Evolutionary conservation across 2,329 filamentous ascomycete genomes (phyloP), one percentile per base, ranked within the genome.

Genomic region (Penicillium sp.): DNA sequence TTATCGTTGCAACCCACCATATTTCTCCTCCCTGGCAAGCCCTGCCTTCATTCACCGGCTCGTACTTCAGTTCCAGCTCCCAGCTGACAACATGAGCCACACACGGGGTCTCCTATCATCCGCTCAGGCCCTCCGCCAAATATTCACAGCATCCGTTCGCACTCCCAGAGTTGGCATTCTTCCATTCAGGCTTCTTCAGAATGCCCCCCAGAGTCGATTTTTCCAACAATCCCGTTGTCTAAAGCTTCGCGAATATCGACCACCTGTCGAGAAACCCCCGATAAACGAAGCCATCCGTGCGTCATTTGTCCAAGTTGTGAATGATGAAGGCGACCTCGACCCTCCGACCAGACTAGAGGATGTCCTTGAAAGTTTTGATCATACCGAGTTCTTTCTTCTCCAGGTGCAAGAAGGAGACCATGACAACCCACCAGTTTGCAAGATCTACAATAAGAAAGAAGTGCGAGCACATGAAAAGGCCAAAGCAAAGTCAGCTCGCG

Each of bases 391-490:
- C 51, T 77, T 80, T 56, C 75, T 88, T 1, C 67, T 84, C 2
- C 77, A 81, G 60, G 73, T 87, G 26, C 68, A 69, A 1, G 69
- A 72, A 0, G 69, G 68, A 5, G 54, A 63, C 4, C 62, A 57
- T 17, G 57, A 62, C 49, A 46, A 69, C 60, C 56, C 71, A 75
- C 85, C 90, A 1, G 80, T 92, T 33, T 95, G 90, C 80, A 87
- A 85, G 64, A 78, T 96, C 43, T 70, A 90, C 30, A 80, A 62
- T 73, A 73, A 22, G 75, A 80, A 52, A 73, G 78, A 53, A 17
- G 52, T 51, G 11, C 51, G 45, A 17, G 52, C 53, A 41, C 44
- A 35, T 30, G 62, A 66, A 30, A 66, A 65, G 48, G 59, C 57
- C 26, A 63, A 58, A 37, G 67, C 70, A 19, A 70, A 72, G 54